Evolutionary conservation across 2,329 filamentous ascomycete genomes (phyloP), one percentile per base, ranked within the genome.

Genomic region (Bisporella sp.): DNA sequence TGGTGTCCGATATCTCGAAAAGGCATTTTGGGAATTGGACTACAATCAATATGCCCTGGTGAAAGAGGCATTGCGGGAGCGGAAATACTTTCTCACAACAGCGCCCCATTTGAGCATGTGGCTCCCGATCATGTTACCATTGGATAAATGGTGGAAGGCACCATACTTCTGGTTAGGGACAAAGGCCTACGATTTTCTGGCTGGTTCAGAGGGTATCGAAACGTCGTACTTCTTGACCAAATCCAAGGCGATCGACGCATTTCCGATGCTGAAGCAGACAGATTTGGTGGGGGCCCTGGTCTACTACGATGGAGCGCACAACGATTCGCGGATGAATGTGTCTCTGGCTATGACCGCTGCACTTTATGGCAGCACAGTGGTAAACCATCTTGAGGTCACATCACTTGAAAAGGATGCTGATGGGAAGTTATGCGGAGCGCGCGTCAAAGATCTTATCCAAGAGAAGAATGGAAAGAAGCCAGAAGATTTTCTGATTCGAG

Each of bases 291-390:
- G 89, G 54, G 88, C 89, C 51, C 72, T 95, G 62, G 89, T 95
- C 29, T 95, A 95, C 74, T 95, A 95, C 66, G 89, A 95, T 71
- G 89, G 89, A 60, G 88, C 87, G 31, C 89, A 95, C 71, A 95
- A 95, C 64, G 89, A 95, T 68, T 93, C 89, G 21, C 81, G 89
- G 46, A 95, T 95, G 89, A 95, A 95, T 64, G 85, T 93, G 31
- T 91, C 87, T 6, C 75, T 95, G 51, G 89, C 87, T 21, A 88
- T 92, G 81, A 95, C 89, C 13, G 88, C 89, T 50, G 87, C 89
- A n/a, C 72, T 95, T 41, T 95, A 93, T 65, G 89, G 89, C 32
- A 81, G 83, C 49, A 95, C 87, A 4, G 79, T 93, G 39, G 80
- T 89, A 53, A 95, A 92, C 68, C 87, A 95, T 68, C 73, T 89